A percentile compares a stretch with the other conserved stretches of the same genome.
These are phyloP conservation scores for Scenedesmus sp. DNA, from an alignment of 163 green algal species.

Conservation along the genomic window DNA sequence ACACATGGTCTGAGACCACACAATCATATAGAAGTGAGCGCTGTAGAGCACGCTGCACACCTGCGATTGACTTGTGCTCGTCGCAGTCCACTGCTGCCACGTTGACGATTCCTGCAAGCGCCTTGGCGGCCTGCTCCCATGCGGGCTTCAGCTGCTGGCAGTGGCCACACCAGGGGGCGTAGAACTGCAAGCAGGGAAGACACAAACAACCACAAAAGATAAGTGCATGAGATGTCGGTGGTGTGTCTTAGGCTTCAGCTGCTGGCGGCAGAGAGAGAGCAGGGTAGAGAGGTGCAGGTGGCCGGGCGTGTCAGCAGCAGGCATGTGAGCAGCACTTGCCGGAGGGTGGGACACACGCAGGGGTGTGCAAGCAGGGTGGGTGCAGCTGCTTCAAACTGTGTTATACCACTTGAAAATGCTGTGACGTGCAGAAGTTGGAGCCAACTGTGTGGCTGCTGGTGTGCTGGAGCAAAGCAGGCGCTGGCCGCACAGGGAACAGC, in stretches of 20 bases:
- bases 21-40: too few species aligned
- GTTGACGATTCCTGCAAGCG: conserved; percentile 81
- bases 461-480: not conserved
- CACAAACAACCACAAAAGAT: too few species aligned
- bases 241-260: too few species aligned
- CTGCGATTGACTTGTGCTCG: conserved; percentile 73
- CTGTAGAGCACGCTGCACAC: conserved; percentile 42
- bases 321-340: not conserved
- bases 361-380: not conserved
- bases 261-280: too few species aligned
- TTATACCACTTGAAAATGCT: too few species aligned
- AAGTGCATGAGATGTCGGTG: not conserved
- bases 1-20: too few species aligned
- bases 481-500: not conserved
- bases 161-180: conserved; percentile 67
- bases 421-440: too few species aligned
- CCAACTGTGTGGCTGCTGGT: not conserved
- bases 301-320: not conserved
- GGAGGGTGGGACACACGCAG: not conserved
- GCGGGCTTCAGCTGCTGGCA: conserved; percentile 75
- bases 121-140: conserved; percentile 77
- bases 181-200: conserved; percentile 47
- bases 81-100: conserved; percentile 91
- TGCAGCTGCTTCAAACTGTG: not conserved
- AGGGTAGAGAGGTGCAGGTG: not conserved